These are phyloP conservation scores for Salix koriyanagi DNA, from an alignment of 345 rosid genomes.

Conservation along the genomic window DNA sequence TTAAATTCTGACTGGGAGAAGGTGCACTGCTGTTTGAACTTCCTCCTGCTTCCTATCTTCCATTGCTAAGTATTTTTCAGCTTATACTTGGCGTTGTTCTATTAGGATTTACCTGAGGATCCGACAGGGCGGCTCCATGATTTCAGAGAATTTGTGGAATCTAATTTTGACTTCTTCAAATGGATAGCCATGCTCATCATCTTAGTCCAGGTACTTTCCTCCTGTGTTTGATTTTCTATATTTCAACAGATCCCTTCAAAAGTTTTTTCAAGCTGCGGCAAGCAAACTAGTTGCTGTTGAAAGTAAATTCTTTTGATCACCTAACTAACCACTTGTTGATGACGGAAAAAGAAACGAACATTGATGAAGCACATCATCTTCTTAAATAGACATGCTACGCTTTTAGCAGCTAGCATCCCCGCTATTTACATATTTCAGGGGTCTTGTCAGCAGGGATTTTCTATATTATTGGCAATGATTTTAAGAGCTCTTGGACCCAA, in stretches of 20 bases:
- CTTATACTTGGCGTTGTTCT: not conserved
- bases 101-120: slow-evolving; percentile 60
- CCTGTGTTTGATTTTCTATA: not conserved
- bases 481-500: slow-evolving; percentile 29
- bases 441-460: slow-evolving; percentile 35
- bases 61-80: not conserved
- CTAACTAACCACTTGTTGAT: not conserved
- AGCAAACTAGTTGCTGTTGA: not conserved
- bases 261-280: not conserved
- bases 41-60: not conserved
- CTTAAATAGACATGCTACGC: not conserved
- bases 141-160: slow-evolving; percentile 43
- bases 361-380: not conserved
- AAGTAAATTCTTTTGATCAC: not conserved
- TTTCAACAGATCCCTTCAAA: not conserved
- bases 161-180: slow-evolving; percentile 39
- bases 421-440: not conserved
- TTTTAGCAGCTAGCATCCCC: not conserved
- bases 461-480: slow-evolving; percentile 30
- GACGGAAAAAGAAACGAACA: not conserved
- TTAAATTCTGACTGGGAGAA: slow-evolving; percentile 56
- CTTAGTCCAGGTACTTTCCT: slow-evolving; percentile 38
- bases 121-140: slow-evolving; percentile 50
- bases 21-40: slow-evolving; percentile 15
- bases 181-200: slow-evolving; percentile 38